Conservation (phyloP, 148 eudicot genomes). For the Cornus florida region DNA sequence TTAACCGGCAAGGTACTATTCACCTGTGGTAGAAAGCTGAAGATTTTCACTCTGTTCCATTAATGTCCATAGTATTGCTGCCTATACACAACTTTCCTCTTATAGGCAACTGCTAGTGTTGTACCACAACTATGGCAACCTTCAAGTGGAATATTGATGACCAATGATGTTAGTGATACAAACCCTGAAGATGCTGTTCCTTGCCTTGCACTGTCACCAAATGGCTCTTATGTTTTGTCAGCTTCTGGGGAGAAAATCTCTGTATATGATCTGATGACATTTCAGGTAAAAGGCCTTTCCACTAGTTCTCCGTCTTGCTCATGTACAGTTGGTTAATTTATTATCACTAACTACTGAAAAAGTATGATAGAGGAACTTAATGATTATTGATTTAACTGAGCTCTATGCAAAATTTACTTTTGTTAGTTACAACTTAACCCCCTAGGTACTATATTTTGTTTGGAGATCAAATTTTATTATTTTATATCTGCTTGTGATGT, state of each 20-base stretch:
- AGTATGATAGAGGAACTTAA: background rate
- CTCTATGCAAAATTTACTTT: too few species aligned
- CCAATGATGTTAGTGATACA: constrained; percentile 2
- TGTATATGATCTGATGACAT: constrained; percentile 8
- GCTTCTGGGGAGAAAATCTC: constrained; percentile 16
- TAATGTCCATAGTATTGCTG: background rate
- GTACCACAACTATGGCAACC: constrained; percentile 9
- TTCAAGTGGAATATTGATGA: constrained; percentile 10
- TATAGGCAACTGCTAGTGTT: constrained; percentile 18
- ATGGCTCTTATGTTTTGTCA: constrained; percentile 16
- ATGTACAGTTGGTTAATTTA: background rate
- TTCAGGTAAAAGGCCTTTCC: background rate
- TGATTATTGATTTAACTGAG: background rate
- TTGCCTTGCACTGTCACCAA: constrained; percentile 14
- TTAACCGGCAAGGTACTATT: constrained; percentile 1
- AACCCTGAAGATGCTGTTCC: constrained; percentile 13
- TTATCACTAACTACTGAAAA: background rate
- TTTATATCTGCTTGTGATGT: background rate
- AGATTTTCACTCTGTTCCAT: background rate
- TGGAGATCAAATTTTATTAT: background rate
- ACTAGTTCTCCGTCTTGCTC: background rate
- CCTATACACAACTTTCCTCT: background rate
- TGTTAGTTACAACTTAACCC: too few species aligned
- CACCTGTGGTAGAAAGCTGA: background rate
- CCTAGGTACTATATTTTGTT: too few species aligned